Base-by-base conservation (phyloP, 164 flowering plant species). In the Magnolia officinalis region DNA sequence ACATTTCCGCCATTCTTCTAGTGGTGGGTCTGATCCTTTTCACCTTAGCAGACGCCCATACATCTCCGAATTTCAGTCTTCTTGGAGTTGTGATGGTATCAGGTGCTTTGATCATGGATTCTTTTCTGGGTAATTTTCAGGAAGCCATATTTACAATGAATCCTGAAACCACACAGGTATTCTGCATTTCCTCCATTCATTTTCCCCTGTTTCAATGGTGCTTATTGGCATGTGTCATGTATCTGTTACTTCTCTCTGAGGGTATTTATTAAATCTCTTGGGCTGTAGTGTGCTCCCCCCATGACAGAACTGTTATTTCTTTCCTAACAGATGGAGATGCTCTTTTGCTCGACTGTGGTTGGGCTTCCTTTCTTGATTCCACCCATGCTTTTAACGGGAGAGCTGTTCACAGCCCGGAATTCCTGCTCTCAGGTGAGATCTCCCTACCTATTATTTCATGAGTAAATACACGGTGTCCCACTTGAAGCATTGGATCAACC, bases 361-460 rank as follows among this genome's bases (percentile, higher is more conserved):
- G 99, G 99, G 24, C 79, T 94, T 78, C 99, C 96, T 11, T 88
- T 94, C 87, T 85, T 96, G 86, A 86, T 96, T 71, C 95, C 95
- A 10, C 99, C 99, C 55, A 96, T 96, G 99, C 14, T 96, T 72
- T 65, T 94, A 20, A 96, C 97, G 1, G 98, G 98, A 68, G 99
- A 96, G 75, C 71, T 96, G 23, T 88, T 90, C 83, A 87, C 37
- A 70, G 99, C 98, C 50, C 94, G 99, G 99, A 87, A 50, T 81
- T 86, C 97, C 5, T 96, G 99, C 75, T 88, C 82, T 16, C 88
- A 96, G 97, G 99, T 93, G 69, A 13, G 2, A 51, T 51, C 11
- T n/a, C 37, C 9, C 72, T 72, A 1, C 63, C 71, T n/a, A 29
- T 13, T 20, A 65, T 20, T 16, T 65, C 45, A n/a, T 21, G 37